phyloP scores from a whole-genome alignment of 345 rosid species.

The Eutrema japonicum region DNA sequence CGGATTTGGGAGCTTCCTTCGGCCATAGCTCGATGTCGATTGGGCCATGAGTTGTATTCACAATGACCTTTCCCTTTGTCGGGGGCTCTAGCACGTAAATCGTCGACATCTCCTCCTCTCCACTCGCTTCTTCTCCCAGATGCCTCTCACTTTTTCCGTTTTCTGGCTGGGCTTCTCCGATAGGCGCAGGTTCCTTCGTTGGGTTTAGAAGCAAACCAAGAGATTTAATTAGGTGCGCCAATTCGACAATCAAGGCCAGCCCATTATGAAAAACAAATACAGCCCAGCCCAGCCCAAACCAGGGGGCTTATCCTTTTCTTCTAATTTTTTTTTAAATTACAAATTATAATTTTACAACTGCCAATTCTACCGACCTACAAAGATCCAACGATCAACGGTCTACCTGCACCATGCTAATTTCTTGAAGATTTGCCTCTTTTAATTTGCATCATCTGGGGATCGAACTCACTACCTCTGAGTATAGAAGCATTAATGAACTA shows the following conservation, averaged over 20 bases:
- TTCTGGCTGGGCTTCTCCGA: background rate
- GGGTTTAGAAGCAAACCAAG: background rate
- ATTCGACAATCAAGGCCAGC: background rate
- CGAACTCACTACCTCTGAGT: no score
- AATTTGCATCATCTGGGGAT: no score
- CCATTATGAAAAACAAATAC: background rate
- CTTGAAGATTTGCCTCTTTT: no score
- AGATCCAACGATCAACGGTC: no score
- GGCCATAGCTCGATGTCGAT: conserved; percentile 97
- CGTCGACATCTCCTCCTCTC: conserved; percentile 64
- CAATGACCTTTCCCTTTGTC: conserved; percentile 87
- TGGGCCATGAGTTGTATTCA: conserved; percentile 84
- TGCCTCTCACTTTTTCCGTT: background rate
- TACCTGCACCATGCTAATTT: no score
- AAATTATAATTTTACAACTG: no score
- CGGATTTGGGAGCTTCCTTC: conserved; percentile 91
- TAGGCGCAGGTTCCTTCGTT: background rate
- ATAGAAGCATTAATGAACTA: no score
- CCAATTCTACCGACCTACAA: no score
- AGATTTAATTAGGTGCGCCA: background rate
- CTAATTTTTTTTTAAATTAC: no score
- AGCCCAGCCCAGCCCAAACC: conserved; percentile 13
- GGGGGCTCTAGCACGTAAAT: conserved; percentile 90
- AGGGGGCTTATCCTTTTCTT: no score
- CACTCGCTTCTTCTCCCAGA: conserved; percentile 24